phyloP scores from a whole-genome alignment of 129 eudicot species.

The Mikania micrantha region DNA sequence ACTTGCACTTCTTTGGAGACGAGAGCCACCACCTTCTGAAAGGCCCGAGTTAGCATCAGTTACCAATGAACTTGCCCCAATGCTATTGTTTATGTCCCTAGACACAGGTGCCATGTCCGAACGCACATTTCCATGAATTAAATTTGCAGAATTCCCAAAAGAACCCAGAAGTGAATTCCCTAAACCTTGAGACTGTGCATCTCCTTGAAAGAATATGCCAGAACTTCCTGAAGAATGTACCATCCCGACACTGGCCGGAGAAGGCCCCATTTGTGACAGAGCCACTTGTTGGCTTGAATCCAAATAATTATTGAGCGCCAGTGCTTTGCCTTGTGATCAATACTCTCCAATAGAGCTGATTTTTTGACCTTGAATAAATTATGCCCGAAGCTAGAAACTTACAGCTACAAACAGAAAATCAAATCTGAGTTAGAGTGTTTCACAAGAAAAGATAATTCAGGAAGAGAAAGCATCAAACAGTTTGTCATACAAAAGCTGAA shows the following conservation, averaged over 20 bases:
- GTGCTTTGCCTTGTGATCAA: slow-evolving; percentile 7
- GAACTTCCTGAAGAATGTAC: slow-evolving; percentile 77
- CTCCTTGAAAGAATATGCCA: slow-evolving; percentile 82
- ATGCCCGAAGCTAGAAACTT: background rate
- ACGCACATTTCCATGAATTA: slow-evolving; percentile 44
- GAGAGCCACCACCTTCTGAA: slow-evolving; percentile 69
- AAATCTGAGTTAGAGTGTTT: slow-evolving; percentile 1
- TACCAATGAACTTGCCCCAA: slow-evolving; percentile 86
- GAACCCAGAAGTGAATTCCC: slow-evolving; percentile 57
- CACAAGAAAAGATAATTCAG: too few species aligned
- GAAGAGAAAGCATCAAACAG: too few species aligned
- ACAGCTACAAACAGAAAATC: background rate
- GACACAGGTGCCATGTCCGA: slow-evolving; percentile 49
- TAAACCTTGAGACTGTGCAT: slow-evolving; percentile 47
- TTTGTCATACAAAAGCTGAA: too few species aligned
- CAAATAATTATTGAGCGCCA: slow-evolving; percentile 66
- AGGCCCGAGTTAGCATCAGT: slow-evolving; percentile 94
- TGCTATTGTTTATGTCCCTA: slow-evolving; percentile 66
- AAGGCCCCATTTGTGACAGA: slow-evolving; percentile 66
- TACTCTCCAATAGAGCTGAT: background rate
- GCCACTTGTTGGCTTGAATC: slow-evolving; percentile 54
- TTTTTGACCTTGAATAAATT: slow-evolving; percentile 5
- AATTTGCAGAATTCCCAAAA: slow-evolving; percentile 53
- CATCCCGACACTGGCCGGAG: slow-evolving; percentile 70
- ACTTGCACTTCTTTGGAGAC: slow-evolving; percentile 86